Evolutionary conservation across 306 rosid species (phyloP).

Genomic region (Carpinus fangiana): DNA sequence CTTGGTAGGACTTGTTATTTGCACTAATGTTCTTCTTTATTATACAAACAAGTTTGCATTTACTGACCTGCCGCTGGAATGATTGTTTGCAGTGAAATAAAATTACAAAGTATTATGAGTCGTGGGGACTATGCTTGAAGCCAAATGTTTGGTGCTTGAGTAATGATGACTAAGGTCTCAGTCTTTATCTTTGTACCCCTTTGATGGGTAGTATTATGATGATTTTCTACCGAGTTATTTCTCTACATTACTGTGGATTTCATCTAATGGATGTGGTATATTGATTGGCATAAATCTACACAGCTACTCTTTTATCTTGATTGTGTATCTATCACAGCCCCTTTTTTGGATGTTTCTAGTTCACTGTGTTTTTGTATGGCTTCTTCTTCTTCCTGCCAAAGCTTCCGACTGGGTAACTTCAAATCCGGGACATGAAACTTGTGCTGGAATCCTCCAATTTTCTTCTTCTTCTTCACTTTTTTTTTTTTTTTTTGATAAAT

Average conservation of each 20-base stretch:
- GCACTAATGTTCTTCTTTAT: conserved; percentile 38
- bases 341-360: conserved; percentile 4
- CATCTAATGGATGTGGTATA: conserved; percentile 52
- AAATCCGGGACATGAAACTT: no score
- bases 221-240: conserved; percentile 41
- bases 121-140: conserved; percentile 44
- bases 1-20: conserved; percentile 36
- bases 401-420: not conserved
- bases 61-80: conserved; percentile 32
- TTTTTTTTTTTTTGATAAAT: no score
- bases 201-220: conserved; percentile 44
- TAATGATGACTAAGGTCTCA: conserved; percentile 50
- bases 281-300: conserved; percentile 58
- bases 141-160: conserved; percentile 64
- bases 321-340: conserved; percentile 26
- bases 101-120: conserved; percentile 36
- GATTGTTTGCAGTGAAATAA: conserved; percentile 64
- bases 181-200: conserved; percentile 45
- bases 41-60: conserved; percentile 39
- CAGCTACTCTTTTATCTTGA: conserved; percentile 15
- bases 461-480: no score
- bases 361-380: conserved; percentile 6
- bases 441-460: no score
- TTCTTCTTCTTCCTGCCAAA: not conserved
- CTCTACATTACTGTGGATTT: conserved; percentile 46